These are phyloP conservation scores for Austroboletus novae-zelandiae DNA, from an alignment of 1,284 basidiomycete genomes.

Conservation along the genomic window DNA sequence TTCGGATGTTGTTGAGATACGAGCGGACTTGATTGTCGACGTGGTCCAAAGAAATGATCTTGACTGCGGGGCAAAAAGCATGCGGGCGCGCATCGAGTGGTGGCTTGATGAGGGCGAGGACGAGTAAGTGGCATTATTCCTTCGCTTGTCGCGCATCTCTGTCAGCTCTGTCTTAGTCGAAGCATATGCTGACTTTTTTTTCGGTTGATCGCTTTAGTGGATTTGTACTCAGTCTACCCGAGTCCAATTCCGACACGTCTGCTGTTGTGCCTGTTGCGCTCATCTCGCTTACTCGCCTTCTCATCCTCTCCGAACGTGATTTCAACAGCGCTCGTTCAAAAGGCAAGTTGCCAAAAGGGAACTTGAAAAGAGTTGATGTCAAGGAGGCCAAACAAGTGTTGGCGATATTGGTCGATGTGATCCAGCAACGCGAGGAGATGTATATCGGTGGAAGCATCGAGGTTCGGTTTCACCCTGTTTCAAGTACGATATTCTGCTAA, in stretches of 20 bases:
- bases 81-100: constrained; percentile 74
- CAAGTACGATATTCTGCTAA: neutral
- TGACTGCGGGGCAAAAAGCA: constrained; percentile 14
- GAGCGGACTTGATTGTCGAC: constrained; percentile 73
- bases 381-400: constrained; percentile 48
- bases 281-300: constrained; percentile 69
- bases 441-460: constrained; percentile 41
- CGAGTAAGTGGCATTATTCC: constrained; percentile 61
- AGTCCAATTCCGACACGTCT: constrained; percentile 25
- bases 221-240: constrained; percentile 17
- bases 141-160: neutral
- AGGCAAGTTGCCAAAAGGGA: constrained; percentile 78
- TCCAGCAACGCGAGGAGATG: constrained; percentile 49
- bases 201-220: constrained; percentile 8
- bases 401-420: constrained; percentile 43
- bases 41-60: constrained; percentile 33
- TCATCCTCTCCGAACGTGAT: constrained; percentile 58
- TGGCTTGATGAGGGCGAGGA: constrained; percentile 90
- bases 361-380: constrained; percentile 22
- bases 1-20: constrained; percentile 84
- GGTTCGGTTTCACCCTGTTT: constrained; percentile 11
- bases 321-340: constrained; percentile 67
- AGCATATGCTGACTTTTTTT: constrained; percentile 3
- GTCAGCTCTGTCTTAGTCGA: too few relatives aligned
- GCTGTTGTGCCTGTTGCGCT: constrained; percentile 60